Base-by-base conservation (phyloP, 495 filamentous ascomycete genomes). In the Rusavskia elegans region DNA sequence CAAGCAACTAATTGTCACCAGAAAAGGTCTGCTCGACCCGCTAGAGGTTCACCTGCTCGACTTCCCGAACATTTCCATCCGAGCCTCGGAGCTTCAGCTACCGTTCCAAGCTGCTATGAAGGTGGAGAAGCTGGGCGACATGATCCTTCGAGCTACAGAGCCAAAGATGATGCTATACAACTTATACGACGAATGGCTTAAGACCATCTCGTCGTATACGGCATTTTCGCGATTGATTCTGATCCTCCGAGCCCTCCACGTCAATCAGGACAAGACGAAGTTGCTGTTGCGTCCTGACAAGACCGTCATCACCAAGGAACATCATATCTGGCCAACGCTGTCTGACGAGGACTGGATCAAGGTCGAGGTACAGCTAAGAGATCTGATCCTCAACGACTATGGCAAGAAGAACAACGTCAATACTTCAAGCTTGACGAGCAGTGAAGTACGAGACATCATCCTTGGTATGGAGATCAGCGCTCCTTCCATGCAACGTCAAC, bases 101-200 rank as follows among this genome's bases (percentile, higher is more conserved):
- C 93, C 93, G 5, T 99, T 99, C 84, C 93, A 99, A 66, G 93
- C 93, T 44, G 93, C 93, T 3, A 99, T 99, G 93, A 99, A 97
- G 74, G 89, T 99, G 38, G 93, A 99, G 69, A 97, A 96, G 65
- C 75, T 99, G 29, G 93, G 90, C 52, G 93, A 99, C 64, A 95
- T 99, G 93, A 99, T 99, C 61, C 74, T 99, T 39, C 84, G 89
- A 49, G 93, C 93, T 13, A 97, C 93, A 0, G 93, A 97, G 61
- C 93, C 93, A 20, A 92, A 97, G 70, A 99, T 99, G 93, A 93
- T 99, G 50, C 79, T 99, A 5, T 96, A 96, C 78, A 99, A 99
- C 64, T 77, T 99, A 27, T 99, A 96, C 60, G 93, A 99, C 61
- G 93, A 99, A 64, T 99, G 93, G 93, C 71, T 96, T 56, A 97